phyloP scores from a whole-genome alignment of 139 green algal genomes.

The Chloropicon primus region DNA sequence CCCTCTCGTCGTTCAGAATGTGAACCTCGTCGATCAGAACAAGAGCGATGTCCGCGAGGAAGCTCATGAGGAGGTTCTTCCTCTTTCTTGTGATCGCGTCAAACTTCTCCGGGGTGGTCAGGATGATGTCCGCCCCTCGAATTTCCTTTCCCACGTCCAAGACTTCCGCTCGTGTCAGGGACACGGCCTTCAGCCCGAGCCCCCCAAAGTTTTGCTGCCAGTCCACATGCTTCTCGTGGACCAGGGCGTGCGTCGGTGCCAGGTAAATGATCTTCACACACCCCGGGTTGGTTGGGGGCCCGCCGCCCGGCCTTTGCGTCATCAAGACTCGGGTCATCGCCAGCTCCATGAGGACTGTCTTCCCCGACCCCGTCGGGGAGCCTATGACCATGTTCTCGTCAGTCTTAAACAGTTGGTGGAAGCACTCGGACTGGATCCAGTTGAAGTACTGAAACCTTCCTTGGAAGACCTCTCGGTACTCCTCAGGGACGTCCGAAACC shows the following conservation, averaged over 20 bases:
- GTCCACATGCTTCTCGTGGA: conserved; percentile 16
- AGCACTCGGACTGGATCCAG: conserved; percentile 75
- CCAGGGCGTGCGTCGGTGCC: conserved; percentile 14
- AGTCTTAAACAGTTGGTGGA: conserved; percentile 34
- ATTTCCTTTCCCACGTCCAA: conserved; percentile 10
- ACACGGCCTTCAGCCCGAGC: conserved; percentile 10
- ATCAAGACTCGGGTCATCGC: conserved; percentile 57
- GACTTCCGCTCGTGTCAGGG: conserved; percentile 9
- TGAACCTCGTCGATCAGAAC: conserved; percentile 89
- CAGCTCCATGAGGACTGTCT: conserved; percentile 90
- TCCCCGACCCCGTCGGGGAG: conserved; percentile 74
- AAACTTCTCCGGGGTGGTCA: conserved; percentile 25
- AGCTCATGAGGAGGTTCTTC: conserved; percentile 30
- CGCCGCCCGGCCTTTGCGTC: neutral
- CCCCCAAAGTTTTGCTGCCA: conserved; percentile 9
- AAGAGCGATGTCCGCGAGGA: conserved; percentile 57
- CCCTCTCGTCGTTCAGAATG: conserved; percentile 61
- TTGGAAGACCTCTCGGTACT: conserved; percentile 26
- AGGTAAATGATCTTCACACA: conserved; percentile 1
- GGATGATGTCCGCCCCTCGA: conserved; percentile 18
- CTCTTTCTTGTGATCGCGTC: conserved; percentile 15
- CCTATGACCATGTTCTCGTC: conserved; percentile 36
- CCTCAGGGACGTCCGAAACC: conserved; percentile 30
- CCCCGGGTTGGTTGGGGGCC: neutral
- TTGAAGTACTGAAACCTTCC: conserved; percentile 75